Conservation (phyloP, 2,329 filamentous ascomycete genomes). For the Ophiosphaerella herpotricha region DNA sequence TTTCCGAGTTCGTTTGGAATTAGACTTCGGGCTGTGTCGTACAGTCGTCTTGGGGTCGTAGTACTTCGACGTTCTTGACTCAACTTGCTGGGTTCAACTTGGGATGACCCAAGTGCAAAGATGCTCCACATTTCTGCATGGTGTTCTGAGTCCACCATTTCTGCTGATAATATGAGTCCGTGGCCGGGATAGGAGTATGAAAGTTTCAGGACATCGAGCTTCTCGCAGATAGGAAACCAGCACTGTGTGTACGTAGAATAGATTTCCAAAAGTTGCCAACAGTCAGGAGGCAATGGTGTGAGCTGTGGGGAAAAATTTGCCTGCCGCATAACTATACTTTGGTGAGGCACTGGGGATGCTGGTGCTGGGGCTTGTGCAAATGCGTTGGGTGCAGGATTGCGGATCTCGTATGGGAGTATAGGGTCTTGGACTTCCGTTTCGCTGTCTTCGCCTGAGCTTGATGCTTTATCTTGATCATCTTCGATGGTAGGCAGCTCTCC, state of each 20-base stretch:
- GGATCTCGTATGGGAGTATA: background rate
- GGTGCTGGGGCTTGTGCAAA: background rate
- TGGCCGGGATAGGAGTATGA: conserved; percentile 59
- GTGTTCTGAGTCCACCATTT: conserved; percentile 35
- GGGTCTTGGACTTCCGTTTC: conserved; percentile 17
- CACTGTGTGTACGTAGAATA: conserved; percentile 77
- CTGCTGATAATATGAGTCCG: conserved; percentile 40
- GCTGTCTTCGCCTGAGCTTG: conserved; percentile 29
- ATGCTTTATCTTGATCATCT: conserved; percentile 9
- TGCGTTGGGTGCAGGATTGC: background rate
- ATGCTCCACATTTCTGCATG: conserved; percentile 54
- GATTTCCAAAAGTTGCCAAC: conserved; percentile 53
- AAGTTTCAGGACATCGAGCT: conserved; percentile 62
- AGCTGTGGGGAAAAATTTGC: background rate
- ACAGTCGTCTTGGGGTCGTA: conserved; percentile 17
- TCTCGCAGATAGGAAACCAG: conserved; percentile 75
- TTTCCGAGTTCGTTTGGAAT: conserved; percentile 33
- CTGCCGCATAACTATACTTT: conserved; percentile 13
- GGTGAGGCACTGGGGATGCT: background rate
- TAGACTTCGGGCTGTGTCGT: conserved; percentile 29
- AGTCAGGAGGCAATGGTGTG: conserved; percentile 59
- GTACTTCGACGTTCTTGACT: conserved; percentile 1
- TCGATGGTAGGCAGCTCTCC: conserved; percentile 30
- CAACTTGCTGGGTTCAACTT: conserved; percentile 3
- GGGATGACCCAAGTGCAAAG: conserved; percentile 46